phyloP scores from a whole-genome alignment of 805 yeast species.

The Wickerhamiella cacticola region DNA sequence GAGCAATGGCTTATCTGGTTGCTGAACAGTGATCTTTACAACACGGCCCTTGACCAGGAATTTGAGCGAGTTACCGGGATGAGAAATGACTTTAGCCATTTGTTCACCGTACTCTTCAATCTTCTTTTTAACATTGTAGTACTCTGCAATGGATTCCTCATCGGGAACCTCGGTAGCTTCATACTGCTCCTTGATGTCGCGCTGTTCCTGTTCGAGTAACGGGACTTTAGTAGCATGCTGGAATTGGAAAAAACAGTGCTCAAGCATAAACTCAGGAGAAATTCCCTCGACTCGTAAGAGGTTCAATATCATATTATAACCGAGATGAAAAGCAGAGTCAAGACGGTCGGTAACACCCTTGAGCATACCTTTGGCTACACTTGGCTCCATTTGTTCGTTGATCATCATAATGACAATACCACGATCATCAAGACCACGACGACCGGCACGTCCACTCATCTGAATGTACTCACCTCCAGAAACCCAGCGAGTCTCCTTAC shows the following conservation, averaged over 20 bases:
- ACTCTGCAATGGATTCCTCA: slow-evolving; percentile 62
- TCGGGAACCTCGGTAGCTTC: slow-evolving; percentile 52
- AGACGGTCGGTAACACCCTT: slow-evolving; percentile 97
- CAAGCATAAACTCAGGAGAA: slow-evolving; percentile 95
- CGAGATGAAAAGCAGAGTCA: slow-evolving; percentile 94
- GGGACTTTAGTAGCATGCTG: slow-evolving; percentile 92
- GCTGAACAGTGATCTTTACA: slow-evolving; percentile 45
- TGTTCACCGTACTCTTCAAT: slow-evolving; percentile 61
- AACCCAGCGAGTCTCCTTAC: slow-evolving; percentile 95
- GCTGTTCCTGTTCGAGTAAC: slow-evolving; percentile 52
- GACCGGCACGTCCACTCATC: slow-evolving; percentile 99
- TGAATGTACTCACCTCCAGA: slow-evolving; percentile 99
- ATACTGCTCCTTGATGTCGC: slow-evolving; percentile 40
- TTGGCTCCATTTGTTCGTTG: slow-evolving; percentile 99
- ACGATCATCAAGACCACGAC: slow-evolving; percentile 98
- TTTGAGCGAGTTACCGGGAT: slow-evolving; percentile 75
- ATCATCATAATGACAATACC: slow-evolving; percentile 99
- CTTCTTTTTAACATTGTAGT: slow-evolving; percentile 68
- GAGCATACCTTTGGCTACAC: slow-evolving; percentile 98
- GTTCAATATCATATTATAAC: slow-evolving; percentile 92
- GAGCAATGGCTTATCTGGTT: slow-evolving; percentile 26
- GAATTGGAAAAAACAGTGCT: slow-evolving; percentile 86
- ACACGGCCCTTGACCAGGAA: slow-evolving; percentile 86
- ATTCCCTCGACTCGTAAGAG: slow-evolving; percentile 96
- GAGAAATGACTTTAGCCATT: slow-evolving; percentile 69